These are phyloP conservation scores for Amphibolis antarctica DNA, from an alignment of 106 monocot genomes.

Conservation along the genomic window DNA sequence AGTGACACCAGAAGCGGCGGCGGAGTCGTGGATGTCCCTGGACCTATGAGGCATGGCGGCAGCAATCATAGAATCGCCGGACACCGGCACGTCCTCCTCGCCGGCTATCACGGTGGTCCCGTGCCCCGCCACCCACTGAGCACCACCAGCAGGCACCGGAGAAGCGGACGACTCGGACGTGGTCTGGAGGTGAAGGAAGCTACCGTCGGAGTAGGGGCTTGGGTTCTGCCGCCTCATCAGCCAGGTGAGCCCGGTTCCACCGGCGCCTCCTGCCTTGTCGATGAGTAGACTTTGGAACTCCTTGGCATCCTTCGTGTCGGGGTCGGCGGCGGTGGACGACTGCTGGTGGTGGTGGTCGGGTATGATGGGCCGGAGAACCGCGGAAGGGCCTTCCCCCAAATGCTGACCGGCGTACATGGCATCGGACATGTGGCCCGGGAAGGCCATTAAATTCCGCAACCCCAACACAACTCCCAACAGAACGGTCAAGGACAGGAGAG, in stretches of 20 bases:
- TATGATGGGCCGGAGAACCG: conserved; percentile 12
- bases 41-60: conserved; percentile 6
- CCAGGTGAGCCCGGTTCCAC: conserved; percentile 38
- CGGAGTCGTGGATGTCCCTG: neutral
- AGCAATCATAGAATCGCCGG: conserved; percentile 30
- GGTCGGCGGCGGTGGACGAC: neutral
- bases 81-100: conserved; percentile 15
- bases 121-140: too few species aligned
- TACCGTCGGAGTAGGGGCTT: conserved; percentile 42
- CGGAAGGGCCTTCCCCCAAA: neutral
- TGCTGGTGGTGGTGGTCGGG: neutral
- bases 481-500: too few species aligned
- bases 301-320: conserved; percentile 1
- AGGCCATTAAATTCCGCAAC: conserved; percentile 27
- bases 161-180: conserved; percentile 43
- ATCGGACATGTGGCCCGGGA: conserved; percentile 40
- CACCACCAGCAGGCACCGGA: neutral
- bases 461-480: too few species aligned
- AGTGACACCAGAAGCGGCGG: conserved; percentile 1
- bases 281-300: neutral
- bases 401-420: conserved; percentile 39
- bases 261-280: neutral
- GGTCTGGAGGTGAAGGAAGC: conserved; percentile 75
- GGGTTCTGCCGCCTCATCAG: conserved; percentile 35
- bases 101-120: conserved; percentile 11